Conservation (phyloP, 2,329 filamentous ascomycete species). For the Mycogone perniciosa region DNA sequence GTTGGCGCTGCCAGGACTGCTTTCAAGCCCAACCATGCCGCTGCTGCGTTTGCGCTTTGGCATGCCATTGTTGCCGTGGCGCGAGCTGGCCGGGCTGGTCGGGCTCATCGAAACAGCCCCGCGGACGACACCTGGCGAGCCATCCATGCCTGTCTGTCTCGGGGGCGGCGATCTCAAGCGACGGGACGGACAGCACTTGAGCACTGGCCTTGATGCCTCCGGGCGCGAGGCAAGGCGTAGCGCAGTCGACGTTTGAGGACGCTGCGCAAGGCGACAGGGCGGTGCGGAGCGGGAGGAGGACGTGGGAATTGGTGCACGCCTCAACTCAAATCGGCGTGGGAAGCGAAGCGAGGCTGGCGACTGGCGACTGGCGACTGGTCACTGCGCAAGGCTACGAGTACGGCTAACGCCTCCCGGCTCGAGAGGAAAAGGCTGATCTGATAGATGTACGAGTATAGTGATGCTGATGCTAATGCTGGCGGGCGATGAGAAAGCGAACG, state of each 20-base stretch:
- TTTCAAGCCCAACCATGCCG: slow-evolving; percentile 46
- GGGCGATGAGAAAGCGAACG: too few relatives aligned
- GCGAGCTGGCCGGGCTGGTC: slow-evolving; percentile 49
- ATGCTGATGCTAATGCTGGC: slow-evolving; percentile 16
- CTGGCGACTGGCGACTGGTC: neutral
- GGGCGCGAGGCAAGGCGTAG: neutral
- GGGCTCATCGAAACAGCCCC: slow-evolving; percentile 46
- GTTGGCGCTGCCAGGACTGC: slow-evolving; percentile 50
- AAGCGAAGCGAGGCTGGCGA: neutral
- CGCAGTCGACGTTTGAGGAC: neutral
- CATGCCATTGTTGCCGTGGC: slow-evolving; percentile 38
- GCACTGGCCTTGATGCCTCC: neutral
- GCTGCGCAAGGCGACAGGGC: too few relatives aligned
- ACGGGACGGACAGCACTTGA: slow-evolving; percentile 17
- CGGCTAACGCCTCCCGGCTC: too few relatives aligned
- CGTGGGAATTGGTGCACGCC: too few relatives aligned
- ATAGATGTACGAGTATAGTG: too few relatives aligned
- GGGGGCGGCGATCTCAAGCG: neutral
- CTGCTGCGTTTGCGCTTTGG: slow-evolving; percentile 56
- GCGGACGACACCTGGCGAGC: slow-evolving; percentile 38
- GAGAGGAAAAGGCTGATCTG: too few relatives aligned
- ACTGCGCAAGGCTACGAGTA: slow-evolving; percentile 9
- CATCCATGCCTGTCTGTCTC: slow-evolving; percentile 37
- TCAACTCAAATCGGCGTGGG: neutral
- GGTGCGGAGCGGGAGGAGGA: neutral